These are phyloP conservation scores for Dothideomycetidae sp. DNA, from an alignment of 2,329 filamentous ascomycete genomes.

Conservation along the genomic window DNA sequence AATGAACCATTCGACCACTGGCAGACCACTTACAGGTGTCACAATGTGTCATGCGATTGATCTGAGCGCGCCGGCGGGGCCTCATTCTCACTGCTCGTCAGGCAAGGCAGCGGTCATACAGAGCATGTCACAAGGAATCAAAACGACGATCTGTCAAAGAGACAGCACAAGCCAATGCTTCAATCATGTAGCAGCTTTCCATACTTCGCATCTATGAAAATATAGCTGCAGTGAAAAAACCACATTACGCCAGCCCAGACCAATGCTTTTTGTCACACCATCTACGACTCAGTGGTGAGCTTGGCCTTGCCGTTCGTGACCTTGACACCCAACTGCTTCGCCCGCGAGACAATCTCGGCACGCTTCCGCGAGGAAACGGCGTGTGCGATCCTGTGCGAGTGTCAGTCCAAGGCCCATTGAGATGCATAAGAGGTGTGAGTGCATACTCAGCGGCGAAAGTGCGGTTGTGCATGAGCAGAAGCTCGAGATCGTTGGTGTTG, in stretches of 20 bases:
- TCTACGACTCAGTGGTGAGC: constrained; percentile 79
- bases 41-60: too few species aligned
- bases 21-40: too few species aligned
- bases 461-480: constrained; percentile 99
- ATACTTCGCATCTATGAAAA: constrained; percentile 9
- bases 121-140: constrained; percentile 1
- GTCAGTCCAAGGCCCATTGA: constrained; percentile 16
- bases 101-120: background rate
- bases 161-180: too few species aligned
- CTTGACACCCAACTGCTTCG: constrained; percentile 98
- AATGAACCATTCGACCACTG: too few species aligned
- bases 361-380: constrained; percentile 97
- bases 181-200: constrained; percentile 8
- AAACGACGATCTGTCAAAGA: too few species aligned
- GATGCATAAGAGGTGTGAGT: background rate
- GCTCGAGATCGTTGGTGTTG: constrained; percentile 91
- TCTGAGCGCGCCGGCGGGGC: too few species aligned
- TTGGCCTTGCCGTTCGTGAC: constrained; percentile 99
- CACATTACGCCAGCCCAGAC: constrained; percentile 10
- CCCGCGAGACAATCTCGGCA: constrained; percentile 92
- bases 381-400: constrained; percentile 72
- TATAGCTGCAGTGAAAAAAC: constrained; percentile 9
- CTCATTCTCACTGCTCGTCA: too few species aligned
- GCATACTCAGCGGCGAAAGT: constrained; percentile 97
- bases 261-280: constrained; percentile 9